These are phyloP conservation scores for Protomyces inundatus DNA, from an alignment of 1,139 yeast genomes.

Conservation along the genomic window DNA sequence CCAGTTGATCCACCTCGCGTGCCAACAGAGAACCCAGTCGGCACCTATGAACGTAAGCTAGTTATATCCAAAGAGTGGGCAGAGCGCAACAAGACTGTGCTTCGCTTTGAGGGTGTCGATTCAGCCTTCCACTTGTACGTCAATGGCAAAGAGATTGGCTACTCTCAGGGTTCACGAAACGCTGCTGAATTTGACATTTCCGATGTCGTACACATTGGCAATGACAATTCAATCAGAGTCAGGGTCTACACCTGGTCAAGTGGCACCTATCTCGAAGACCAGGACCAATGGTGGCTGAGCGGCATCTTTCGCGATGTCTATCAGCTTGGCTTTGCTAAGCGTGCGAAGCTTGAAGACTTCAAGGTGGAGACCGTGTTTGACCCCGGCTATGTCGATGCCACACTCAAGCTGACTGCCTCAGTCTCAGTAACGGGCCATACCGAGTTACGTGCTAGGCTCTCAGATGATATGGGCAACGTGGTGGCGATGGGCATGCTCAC, in stretches of 20 bases:
- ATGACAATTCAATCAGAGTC: slow-evolving; percentile 31
- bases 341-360: slow-evolving; percentile 34
- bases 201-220: slow-evolving; percentile 25
- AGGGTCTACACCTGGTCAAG: slow-evolving; percentile 41
- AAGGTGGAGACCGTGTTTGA: slow-evolving; percentile 22
- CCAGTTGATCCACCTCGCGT: slow-evolving; percentile 41
- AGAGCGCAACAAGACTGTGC: slow-evolving; percentile 30
- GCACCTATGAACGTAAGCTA: slow-evolving; percentile 38
- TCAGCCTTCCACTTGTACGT: slow-evolving; percentile 39
- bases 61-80: slow-evolving; percentile 31
- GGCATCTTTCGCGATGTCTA: slow-evolving; percentile 37
- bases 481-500: background rate
- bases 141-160: slow-evolving; percentile 39
- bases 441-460: slow-evolving; percentile 3
- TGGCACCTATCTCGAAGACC: slow-evolving; percentile 41
- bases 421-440: background rate
- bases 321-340: slow-evolving; percentile 31
- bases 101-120: slow-evolving; percentile 42
- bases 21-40: slow-evolving; percentile 41
- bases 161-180: slow-evolving; percentile 40
- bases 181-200: slow-evolving; percentile 39
- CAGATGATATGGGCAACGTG: background rate
- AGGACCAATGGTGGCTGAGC: slow-evolving; percentile 43
- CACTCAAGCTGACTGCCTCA: slow-evolving; percentile 6
- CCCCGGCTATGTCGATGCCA: background rate